phyloP scores from a whole-genome alignment of 305 asterid genomes.

The Withania somnifera region DNA sequence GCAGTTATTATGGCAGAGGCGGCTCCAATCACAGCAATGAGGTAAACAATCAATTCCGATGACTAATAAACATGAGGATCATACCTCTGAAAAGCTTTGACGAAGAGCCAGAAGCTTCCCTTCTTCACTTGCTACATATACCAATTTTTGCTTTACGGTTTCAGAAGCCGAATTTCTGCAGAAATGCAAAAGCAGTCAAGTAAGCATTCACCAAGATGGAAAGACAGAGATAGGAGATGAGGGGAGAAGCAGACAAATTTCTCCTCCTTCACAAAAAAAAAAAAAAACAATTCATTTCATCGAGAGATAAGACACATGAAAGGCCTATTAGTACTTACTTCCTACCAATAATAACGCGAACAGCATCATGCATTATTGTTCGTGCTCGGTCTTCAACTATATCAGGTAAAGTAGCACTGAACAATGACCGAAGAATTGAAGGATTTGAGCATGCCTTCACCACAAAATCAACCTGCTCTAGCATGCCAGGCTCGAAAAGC shows the following conservation, averaged over 20 bases:
- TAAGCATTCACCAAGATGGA: neutral
- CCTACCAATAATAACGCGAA: constrained; percentile 76
- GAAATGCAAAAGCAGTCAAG: constrained; percentile 5
- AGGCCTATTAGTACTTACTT: constrained; percentile 39
- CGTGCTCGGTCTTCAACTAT: constrained; percentile 85
- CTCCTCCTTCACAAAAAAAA: neutral
- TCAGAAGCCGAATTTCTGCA: constrained; percentile 86
- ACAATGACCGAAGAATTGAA: constrained; percentile 65
- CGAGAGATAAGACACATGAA: neutral
- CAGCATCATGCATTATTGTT: constrained; percentile 91
- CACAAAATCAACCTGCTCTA: constrained; percentile 79
- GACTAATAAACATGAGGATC: neutral
- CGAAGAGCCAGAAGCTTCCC: constrained; percentile 93
- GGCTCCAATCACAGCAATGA: neutral
- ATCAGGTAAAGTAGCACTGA: constrained; percentile 93
- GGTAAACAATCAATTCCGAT: neutral
- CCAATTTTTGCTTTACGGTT: constrained; percentile 68
- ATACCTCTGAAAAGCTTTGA: constrained; percentile 77
- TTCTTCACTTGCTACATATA: constrained; percentile 90
- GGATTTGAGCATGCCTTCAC: constrained; percentile 94
- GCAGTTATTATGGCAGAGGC: neutral
- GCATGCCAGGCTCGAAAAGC: constrained; percentile 84
- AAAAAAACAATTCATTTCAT: neutral
- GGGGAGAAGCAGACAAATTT: neutral
- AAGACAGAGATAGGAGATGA: too few relatives aligned